phyloP scores from a whole-genome alignment of 2,329 filamentous ascomycete genomes.

The Capronia epimyces region DNA sequence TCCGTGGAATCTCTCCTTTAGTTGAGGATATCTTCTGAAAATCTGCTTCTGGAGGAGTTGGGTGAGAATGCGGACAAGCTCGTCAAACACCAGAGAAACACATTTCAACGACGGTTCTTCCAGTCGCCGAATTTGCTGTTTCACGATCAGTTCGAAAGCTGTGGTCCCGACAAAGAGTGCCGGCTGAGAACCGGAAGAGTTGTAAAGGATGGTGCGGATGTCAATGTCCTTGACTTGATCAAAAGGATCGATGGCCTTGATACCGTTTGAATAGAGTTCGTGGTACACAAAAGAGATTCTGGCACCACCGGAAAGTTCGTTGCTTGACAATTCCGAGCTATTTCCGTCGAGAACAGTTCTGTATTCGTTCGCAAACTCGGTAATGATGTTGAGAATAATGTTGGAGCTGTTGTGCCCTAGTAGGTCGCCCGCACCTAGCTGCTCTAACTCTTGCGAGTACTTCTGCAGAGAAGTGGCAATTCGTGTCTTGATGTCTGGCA shows the following conservation, averaged over 20 bases:
- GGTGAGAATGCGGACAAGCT: conserved; percentile 88
- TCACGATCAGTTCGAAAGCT: conserved; percentile 97
- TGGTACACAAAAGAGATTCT: conserved; percentile 99
- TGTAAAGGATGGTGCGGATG: conserved; percentile 94
- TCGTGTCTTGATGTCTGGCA: conserved; percentile 95
- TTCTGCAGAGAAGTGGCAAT: conserved; percentile 93
- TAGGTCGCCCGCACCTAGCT: conserved; percentile 78
- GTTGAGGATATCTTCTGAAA: conserved; percentile 83
- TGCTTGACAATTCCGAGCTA: conserved; percentile 90
- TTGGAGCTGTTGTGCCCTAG: conserved; percentile 90
- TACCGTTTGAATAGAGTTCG: conserved; percentile 92
- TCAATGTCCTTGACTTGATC: conserved; percentile 96
- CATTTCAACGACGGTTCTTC: conserved; percentile 97
- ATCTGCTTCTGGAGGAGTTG: conserved; percentile 83
- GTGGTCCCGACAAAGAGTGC: conserved; percentile 95
- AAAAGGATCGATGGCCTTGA: conserved; percentile 97
- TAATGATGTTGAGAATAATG: conserved; percentile 97
- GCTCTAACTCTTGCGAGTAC: conserved; percentile 73
- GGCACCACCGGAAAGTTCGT: conserved; percentile 90
- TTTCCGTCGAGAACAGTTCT: conserved; percentile 92
- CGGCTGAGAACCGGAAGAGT: conserved; percentile 96
- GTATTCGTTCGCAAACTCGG: conserved; percentile 97
- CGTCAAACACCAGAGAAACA: conserved; percentile 93
- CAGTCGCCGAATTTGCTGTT: conserved; percentile 93
- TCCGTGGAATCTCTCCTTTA: conserved; percentile 94